phyloP scores from a whole-genome alignment of 805 yeast species.

The Wickerhamiella occidentalis region DNA sequence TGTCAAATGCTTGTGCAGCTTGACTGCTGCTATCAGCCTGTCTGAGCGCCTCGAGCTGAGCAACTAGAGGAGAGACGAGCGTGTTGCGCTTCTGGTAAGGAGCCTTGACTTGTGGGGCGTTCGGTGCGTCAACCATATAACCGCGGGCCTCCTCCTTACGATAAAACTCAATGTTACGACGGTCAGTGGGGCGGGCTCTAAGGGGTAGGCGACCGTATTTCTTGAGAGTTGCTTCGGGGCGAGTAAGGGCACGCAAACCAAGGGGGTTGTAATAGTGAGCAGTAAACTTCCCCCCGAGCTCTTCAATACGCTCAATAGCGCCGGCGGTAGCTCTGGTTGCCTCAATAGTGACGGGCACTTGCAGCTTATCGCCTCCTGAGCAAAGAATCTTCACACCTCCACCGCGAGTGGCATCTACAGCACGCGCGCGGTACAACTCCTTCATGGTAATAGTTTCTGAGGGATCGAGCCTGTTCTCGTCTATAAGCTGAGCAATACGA shows the following conservation, averaged over 20 bases:
- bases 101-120: conserved; percentile 24
- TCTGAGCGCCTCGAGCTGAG: conserved; percentile 17
- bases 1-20: conserved; percentile 1
- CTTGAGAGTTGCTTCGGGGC: conserved; percentile 56
- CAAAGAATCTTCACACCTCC: conserved; percentile 79
- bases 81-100: conserved; percentile 14
- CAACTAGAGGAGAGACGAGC: conserved; percentile 19
- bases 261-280: conserved; percentile 58
- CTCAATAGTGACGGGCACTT: conserved; percentile 59
- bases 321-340: conserved; percentile 67
- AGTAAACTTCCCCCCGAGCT: conserved; percentile 58
- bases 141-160: conserved; percentile 64
- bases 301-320: conserved; percentile 65
- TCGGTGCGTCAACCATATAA: conserved; percentile 61
- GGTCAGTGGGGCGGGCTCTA: conserved; percentile 72
- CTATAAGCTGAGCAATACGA: conserved; percentile 58
- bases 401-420: conserved; percentile 49
- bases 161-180: conserved; percentile 71
- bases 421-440: conserved; percentile 62
- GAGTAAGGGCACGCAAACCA: conserved; percentile 60
- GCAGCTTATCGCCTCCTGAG: conserved; percentile 36
- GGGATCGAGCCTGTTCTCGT: conserved; percentile 49
- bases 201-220: conserved; percentile 73
- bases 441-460: conserved; percentile 49
- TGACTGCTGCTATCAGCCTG: conserved; percentile 12